Percentiles rank a stretch among this genome's conserved stretches.
phyloP scores from a whole-genome alignment of 2,329 filamentous ascomycete species.

The Alternaria atra region DNA sequence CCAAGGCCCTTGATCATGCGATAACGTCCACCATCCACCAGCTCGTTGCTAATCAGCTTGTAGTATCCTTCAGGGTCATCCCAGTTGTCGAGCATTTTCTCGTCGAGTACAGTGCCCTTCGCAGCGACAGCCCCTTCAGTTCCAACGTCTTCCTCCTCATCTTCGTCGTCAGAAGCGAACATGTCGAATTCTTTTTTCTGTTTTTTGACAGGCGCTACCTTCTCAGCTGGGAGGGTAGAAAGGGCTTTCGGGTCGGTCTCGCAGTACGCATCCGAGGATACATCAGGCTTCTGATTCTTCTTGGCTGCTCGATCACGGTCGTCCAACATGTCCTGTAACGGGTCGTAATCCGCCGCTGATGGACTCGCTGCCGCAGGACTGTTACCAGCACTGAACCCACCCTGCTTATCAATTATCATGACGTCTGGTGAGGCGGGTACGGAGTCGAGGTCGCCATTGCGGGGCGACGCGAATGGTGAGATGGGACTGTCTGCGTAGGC shows the following conservation, averaged over 20 bases:
- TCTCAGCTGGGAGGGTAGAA: slow-evolving; percentile 58
- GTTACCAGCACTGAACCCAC: slow-evolving; percentile 48
- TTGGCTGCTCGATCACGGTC: slow-evolving; percentile 76
- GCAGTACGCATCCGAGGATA: slow-evolving; percentile 64
- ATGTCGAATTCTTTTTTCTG: slow-evolving; percentile 67
- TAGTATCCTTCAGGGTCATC: slow-evolving; percentile 97
- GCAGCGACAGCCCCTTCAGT: slow-evolving; percentile 56
- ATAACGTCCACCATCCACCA: slow-evolving; percentile 86
- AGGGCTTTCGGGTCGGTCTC: slow-evolving; percentile 65
- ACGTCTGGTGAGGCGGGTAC: slow-evolving; percentile 52
- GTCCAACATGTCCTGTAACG: slow-evolving; percentile 86
- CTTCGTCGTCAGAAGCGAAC: slow-evolving; percentile 76
- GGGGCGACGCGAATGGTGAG: slow-evolving; percentile 49
- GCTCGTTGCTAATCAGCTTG: slow-evolving; percentile 89
- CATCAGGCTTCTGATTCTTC: slow-evolving; percentile 52
- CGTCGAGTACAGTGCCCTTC: slow-evolving; percentile 59
- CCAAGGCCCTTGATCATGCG: slow-evolving; percentile 87
- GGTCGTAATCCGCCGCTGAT: slow-evolving; percentile 94
- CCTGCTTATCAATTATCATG: slow-evolving; percentile 54
- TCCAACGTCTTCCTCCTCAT: slow-evolving; percentile 69
- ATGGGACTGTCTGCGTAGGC: slow-evolving; percentile 43
- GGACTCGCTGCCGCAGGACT: slow-evolving; percentile 68
- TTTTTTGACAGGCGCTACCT: slow-evolving; percentile 47
- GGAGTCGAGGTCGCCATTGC: slow-evolving; percentile 49
- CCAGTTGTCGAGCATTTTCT: slow-evolving; percentile 88